Conservation (phyloP, 176 grass and related monocot genomes). For the Saccharum officinarum region DNA sequence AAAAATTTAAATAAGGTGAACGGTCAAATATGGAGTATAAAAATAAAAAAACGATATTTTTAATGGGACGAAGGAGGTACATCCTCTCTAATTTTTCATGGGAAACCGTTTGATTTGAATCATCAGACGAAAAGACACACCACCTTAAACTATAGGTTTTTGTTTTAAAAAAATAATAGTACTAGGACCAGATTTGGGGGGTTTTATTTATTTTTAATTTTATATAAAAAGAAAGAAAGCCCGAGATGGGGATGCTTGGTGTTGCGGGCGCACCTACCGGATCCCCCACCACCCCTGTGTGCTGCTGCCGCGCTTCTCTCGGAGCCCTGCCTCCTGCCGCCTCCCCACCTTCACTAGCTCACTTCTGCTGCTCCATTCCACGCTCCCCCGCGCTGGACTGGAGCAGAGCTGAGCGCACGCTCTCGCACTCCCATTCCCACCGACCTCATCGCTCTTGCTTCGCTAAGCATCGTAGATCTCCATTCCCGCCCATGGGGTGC, state of each 20-base stretch:
- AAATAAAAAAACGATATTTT: no score
- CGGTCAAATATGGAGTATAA: no score
- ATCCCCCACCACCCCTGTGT: conserved; percentile 26
- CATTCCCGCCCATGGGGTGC: conserved; percentile 68
- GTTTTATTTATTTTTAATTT: neutral
- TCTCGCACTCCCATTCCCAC: conserved; percentile 19
- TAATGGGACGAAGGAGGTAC: no score
- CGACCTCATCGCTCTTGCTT: neutral
- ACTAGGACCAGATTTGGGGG: neutral
- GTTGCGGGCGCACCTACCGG: conserved; percentile 40
- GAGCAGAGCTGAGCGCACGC: conserved; percentile 7
- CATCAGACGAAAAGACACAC: no score
- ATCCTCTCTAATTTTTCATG: no score
- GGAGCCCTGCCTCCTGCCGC: conserved; percentile 40
- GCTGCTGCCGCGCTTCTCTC: conserved; percentile 59
- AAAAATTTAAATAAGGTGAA: no score
- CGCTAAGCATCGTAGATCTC: conserved; percentile 40
- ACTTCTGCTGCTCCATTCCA: conserved; percentile 30
- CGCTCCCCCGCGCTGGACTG: neutral
- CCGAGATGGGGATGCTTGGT: conserved; percentile 19
- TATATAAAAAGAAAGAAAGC: neutral
- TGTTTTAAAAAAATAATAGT: no score
- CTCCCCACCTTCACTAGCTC: conserved; percentile 2
- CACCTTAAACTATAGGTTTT: neutral
- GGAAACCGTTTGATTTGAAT: neutral